Evolutionary conservation across 345 rosid species (phyloP).

Genomic region (Garcia nutans): DNA sequence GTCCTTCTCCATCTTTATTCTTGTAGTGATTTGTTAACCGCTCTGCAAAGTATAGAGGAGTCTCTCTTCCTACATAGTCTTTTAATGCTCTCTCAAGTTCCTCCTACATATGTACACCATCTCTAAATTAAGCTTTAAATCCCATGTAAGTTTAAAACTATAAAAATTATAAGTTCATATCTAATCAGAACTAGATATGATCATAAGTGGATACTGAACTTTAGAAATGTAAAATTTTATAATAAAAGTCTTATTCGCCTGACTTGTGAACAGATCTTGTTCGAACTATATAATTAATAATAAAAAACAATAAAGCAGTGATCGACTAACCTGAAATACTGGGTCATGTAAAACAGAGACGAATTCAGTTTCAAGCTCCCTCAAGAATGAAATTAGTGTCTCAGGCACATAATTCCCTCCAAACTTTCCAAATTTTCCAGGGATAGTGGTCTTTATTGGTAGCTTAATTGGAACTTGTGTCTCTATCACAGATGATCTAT

Average conservation of each 20-base stretch:
- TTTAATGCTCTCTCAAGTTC: constrained; percentile 57
- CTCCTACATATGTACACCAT: constrained; percentile 32
- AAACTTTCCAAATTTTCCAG: constrained; percentile 61
- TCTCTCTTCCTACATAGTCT: constrained; percentile 84
- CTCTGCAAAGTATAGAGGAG: constrained; percentile 69
- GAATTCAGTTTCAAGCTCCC: constrained; percentile 62
- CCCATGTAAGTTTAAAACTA: too few species aligned
- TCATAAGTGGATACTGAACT: too few species aligned
- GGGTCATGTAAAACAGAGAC: constrained; percentile 40
- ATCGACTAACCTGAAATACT: constrained; percentile 57
- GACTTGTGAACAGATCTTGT: too few species aligned
- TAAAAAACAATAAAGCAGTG: neutral
- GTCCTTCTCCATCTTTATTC: constrained; percentile 53
- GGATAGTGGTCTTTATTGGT: neutral
- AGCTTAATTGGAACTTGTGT: neutral
- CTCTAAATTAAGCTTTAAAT: too few species aligned
- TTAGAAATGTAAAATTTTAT: too few species aligned
- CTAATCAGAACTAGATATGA: too few species aligned
- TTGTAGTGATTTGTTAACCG: constrained; percentile 66
- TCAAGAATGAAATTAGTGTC: constrained; percentile 47
- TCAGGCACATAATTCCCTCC: constrained; percentile 89
- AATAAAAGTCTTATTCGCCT: too few species aligned
- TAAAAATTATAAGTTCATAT: too few species aligned
- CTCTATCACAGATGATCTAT: neutral
- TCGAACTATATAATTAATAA: too few species aligned